Base-by-base conservation (phyloP, 768 basidiomycete genomes). In the Hydnum rufescens region DNA sequence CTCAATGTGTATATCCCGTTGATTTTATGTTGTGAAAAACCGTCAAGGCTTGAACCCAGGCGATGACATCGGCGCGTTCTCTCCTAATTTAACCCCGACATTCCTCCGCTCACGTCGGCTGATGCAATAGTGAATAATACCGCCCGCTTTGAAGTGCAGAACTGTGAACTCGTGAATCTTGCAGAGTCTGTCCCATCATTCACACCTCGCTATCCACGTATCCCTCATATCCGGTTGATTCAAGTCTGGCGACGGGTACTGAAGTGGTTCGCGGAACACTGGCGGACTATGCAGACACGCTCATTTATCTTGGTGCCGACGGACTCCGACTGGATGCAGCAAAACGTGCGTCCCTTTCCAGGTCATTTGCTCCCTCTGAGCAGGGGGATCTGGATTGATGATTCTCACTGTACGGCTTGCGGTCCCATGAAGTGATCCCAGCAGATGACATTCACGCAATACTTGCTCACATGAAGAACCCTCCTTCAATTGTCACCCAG, bases 281-380 rank as follows among this genome's bases (percentile, higher is more conserved):
- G 2, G 77, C 77, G 0, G 57, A 62, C 26, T 80, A 79, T 59
- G 74, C 60, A 3, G 77, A 80, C 57, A 75, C 80, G 51, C 62
- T 82, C 1, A 55, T 79, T 26, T 73, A 73, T 0, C 67, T 82
- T 5, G 79, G 78, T 1, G 70, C 74, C 0, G 64, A 65, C 36
- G 76, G 74, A 1, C 78, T 80, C 67, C 67, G 72, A 30, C 77
- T 79, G 57, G 66, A 67, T 30, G 78, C 78, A 4, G 76, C 76
- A 3, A 54, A 54, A 48, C 58, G 58, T 58, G 29, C 8, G 34
- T 39, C 8, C 19, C n/a, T n/a, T n/a, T n/a, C n/a, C n/a, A n/a
- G n/a, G n/a, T n/a, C n/a, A n/a, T n/a, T n/a, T n/a, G n/a, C n/a
- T n/a, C n/a, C n/a, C n/a, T n/a, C n/a, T n/a, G n/a, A n/a, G n/a